phyloP scores from a whole-genome alignment of 257 asterid genomes.

The Cordia subcordata region DNA sequence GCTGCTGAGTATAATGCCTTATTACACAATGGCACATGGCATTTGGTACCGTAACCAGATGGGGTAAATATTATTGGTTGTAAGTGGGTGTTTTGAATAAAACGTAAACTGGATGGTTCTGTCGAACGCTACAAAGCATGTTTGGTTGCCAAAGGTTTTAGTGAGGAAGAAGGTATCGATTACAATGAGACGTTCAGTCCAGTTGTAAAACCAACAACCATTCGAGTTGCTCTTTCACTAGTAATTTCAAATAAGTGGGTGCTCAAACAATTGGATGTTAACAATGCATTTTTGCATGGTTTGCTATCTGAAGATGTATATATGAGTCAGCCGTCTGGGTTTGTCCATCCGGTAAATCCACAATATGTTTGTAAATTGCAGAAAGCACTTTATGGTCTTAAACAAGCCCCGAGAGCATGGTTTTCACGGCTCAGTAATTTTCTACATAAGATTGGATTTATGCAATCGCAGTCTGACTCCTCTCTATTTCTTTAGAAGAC shows the following conservation, averaged over 20 bases:
- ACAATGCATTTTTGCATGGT: background rate
- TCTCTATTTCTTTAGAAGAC: background rate
- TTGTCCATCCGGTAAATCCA: background rate
- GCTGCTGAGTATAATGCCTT: background rate
- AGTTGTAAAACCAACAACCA: background rate
- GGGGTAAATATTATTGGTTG: background rate
- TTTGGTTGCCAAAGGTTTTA: background rate
- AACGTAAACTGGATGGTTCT: background rate
- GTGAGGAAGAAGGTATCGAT: background rate
- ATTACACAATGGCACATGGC: background rate
- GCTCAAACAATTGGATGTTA: background rate
- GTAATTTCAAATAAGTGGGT: background rate
- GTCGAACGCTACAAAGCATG: background rate
- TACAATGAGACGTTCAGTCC: background rate
- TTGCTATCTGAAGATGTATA: background rate
- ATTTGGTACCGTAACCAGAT: background rate
- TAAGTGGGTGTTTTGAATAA: background rate
- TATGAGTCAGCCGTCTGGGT: background rate
- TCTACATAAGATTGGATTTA: no score
- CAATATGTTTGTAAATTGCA: background rate
- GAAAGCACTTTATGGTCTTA: constrained; percentile 2
- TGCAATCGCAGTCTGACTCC: background rate
- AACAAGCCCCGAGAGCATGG: background rate
- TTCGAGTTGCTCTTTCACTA: background rate
- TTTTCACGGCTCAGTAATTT: no score